These are phyloP conservation scores for Plectosphaerella plurivora DNA, from an alignment of 2,329 filamentous ascomycete species.

Conservation along the genomic window DNA sequence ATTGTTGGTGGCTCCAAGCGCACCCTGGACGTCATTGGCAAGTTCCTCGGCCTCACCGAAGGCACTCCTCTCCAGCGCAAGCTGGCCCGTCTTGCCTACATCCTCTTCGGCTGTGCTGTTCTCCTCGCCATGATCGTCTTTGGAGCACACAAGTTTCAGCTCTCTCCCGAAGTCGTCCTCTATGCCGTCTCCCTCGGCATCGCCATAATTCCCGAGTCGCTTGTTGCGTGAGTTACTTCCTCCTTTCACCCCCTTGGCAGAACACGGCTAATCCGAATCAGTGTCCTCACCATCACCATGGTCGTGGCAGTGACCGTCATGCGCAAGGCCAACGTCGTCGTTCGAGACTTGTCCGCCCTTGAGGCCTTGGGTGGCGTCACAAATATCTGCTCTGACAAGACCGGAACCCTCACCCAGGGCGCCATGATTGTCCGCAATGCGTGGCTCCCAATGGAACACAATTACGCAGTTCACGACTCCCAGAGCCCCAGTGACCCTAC, in stretches of 20 bases:
- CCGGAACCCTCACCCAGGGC: constrained; percentile 63
- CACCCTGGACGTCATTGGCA: constrained; percentile 44
- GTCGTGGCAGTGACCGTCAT: constrained; percentile 61
- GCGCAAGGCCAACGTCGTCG: constrained; percentile 60
- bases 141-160: constrained; percentile 48
- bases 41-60: constrained; percentile 56
- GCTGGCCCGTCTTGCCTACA: constrained; percentile 70
- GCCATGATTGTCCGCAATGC: constrained; percentile 67
- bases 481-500: constrained; percentile 59
- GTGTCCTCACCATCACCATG: constrained; percentile 67
- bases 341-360: constrained; percentile 61
- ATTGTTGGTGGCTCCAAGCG: constrained; percentile 42
- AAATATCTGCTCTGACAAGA: constrained; percentile 72
- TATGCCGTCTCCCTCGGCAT: constrained; percentile 56
- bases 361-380: constrained; percentile 68
- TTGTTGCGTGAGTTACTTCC: constrained; percentile 48
- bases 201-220: constrained; percentile 59
- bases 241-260: neutral
- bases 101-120: constrained; percentile 68
- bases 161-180: constrained; percentile 49
- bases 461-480: constrained; percentile 58
- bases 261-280: constrained; percentile 6
- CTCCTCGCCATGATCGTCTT: constrained; percentile 55
- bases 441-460: constrained; percentile 55
- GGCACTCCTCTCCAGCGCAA: constrained; percentile 78